Percentiles rank a stretch among this genome's conserved stretches.
Conservation (phyloP, 805 yeast genomes). For the Saturnispora saitoi region DNA sequence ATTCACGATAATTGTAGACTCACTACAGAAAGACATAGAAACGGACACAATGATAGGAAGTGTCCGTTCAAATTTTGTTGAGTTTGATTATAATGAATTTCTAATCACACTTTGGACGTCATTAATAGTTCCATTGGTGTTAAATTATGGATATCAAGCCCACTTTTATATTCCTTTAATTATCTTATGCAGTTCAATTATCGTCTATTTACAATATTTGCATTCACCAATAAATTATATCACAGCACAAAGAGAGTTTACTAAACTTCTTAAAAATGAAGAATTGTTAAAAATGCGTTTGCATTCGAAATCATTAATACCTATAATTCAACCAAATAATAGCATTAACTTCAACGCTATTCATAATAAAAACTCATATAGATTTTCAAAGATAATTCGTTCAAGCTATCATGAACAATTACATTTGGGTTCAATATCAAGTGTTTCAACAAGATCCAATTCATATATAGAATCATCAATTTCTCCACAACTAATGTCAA, state of each 20-base stretch:
- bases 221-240: not conserved
- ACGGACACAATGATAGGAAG: not conserved
- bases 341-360: not conserved
- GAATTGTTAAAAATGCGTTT: not conserved
- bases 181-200: not conserved
- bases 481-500: not conserved
- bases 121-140: not conserved
- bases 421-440: not conserved
- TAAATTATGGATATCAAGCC: not conserved
- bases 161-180: not conserved
- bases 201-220: not conserved
- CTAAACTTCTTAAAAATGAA: not conserved
- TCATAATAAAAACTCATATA: constrained; percentile 4
- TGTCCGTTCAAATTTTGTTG: not conserved
- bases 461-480: not conserved
- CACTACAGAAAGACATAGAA: not conserved
- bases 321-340: constrained; percentile 1
- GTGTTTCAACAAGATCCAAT: not conserved
- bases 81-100: not conserved
- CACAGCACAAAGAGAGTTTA: not conserved
- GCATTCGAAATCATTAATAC: not conserved
- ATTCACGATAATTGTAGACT: not conserved
- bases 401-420: constrained; percentile 2
- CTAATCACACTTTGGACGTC: not conserved
- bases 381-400: constrained; percentile 1